A percentile compares a stretch with the other conserved stretches of the same genome.
Evolutionary conservation across 352 stramenopile species (phyloP).

Genomic region (Phytopythium cucurbitacearum): DNA sequence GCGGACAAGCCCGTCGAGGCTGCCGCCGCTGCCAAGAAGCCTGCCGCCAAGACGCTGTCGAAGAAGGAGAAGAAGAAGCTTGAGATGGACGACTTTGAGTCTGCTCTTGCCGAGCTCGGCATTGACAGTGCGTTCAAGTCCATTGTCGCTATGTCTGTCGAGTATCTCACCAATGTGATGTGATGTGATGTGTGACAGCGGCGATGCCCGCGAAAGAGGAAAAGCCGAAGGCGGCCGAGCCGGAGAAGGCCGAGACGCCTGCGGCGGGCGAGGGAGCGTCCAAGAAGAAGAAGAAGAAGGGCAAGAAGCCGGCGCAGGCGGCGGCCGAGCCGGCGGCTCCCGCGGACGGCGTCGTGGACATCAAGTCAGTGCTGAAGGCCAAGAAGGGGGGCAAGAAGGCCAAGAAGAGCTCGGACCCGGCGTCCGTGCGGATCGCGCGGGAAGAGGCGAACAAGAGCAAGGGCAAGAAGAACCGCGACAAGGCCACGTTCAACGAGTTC

Average conservation of each 20-base stretch:
- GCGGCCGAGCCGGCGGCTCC: slow-evolving; percentile 16
- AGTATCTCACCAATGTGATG: background rate
- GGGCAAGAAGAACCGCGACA: slow-evolving; percentile 68
- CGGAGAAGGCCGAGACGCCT: slow-evolving; percentile 23
- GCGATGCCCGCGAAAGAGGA: slow-evolving; percentile 23
- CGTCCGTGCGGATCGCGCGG: slow-evolving; percentile 58
- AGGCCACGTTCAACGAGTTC: slow-evolving; percentile 81
- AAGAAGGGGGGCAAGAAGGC: slow-evolving; percentile 50
- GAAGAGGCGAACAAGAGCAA: slow-evolving; percentile 70
- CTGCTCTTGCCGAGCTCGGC: slow-evolving; percentile 57
- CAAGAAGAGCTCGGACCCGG: slow-evolving; percentile 56
- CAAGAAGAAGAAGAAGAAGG: slow-evolving; percentile 64
- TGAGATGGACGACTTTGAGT: slow-evolving; percentile 74
- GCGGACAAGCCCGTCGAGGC: slow-evolving; percentile 13
- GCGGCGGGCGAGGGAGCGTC: slow-evolving; percentile 19
- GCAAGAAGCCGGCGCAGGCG: slow-evolving; percentile 42
- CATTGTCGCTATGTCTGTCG: background rate
- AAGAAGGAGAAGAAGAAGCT: slow-evolving; percentile 84
- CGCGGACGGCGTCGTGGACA: slow-evolving; percentile 41
- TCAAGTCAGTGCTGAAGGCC: slow-evolving; percentile 67
- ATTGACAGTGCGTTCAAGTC: slow-evolving; percentile 29
- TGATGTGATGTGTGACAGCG: slow-evolving; percentile 1
- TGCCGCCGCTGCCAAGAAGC: slow-evolving; percentile 27
- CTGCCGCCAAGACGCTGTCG: slow-evolving; percentile 39
- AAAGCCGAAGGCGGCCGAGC: slow-evolving; percentile 27